These are phyloP conservation scores for Scheffersomyces stipitis DNA, from an alignment of 805 yeast genomes.

Conservation along the genomic window DNA sequence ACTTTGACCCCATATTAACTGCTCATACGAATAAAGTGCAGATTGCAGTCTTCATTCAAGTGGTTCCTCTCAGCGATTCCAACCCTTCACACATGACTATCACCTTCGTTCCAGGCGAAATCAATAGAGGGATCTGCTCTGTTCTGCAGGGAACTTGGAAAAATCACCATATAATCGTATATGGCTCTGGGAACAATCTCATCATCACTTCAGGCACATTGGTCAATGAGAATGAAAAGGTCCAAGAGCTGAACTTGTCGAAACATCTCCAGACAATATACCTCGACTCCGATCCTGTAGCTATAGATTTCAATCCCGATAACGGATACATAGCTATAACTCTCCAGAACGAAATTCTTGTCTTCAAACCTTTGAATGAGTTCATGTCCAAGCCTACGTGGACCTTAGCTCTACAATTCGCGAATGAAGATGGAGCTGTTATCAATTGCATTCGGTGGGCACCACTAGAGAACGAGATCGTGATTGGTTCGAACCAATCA, in stretches of 20 bases:
- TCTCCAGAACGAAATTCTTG: conserved; percentile 38
- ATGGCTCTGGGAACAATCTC: conserved; percentile 87
- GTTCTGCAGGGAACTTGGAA: conserved; percentile 67
- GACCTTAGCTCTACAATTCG: conserved; percentile 33
- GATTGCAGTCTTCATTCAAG: too few relatives aligned
- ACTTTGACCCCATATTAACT: conserved; percentile 1
- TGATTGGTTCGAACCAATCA: conserved; percentile 53
- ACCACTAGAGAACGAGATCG: conserved; percentile 49
- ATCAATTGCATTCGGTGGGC: conserved; percentile 59
- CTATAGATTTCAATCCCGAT: conserved; percentile 60
- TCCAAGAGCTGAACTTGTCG: conserved; percentile 1
- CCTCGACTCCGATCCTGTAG: conserved; percentile 61
- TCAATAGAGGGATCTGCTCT: conserved; percentile 56
- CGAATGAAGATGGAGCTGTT: conserved; percentile 16
- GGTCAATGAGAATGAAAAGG: neutral
- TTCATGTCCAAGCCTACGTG: conserved; percentile 46
- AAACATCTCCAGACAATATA: conserved; percentile 72
- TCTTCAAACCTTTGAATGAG: conserved; percentile 60
- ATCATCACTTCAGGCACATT: conserved; percentile 39
- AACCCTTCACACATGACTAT: conserved; percentile 47
- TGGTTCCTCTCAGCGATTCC: too few relatives aligned
- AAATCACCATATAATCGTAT: conserved; percentile 59
- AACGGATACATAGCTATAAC: conserved; percentile 64
- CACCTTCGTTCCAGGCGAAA: conserved; percentile 83
- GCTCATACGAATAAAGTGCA: conserved; percentile 12